Conservation (phyloP, 2,329 filamentous ascomycete species). For the Graphiopsis chlorocephala region DNA sequence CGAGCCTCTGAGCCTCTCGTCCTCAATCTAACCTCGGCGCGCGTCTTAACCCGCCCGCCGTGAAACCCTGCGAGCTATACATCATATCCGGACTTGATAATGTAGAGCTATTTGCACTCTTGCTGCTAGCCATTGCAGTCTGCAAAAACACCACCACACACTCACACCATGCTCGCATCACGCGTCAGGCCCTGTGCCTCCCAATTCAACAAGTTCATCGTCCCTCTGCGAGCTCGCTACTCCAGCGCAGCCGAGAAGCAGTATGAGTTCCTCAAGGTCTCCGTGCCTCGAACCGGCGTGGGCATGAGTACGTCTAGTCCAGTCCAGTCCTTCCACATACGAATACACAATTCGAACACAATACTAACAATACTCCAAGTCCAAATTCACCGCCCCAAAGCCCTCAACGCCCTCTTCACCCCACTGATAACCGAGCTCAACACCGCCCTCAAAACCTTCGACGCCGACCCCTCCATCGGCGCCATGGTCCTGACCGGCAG, state of each 20-base stretch:
- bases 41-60: neutral
- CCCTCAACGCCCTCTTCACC: conserved; percentile 88
- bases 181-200: conserved; percentile 58
- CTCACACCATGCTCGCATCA: conserved; percentile 29
- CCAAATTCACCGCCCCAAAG: conserved; percentile 89
- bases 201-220: conserved; percentile 56
- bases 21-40: conserved; percentile 1
- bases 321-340: conserved; percentile 7
- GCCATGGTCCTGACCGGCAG: conserved; percentile 86
- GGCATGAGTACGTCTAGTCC: conserved; percentile 66
- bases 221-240: conserved; percentile 55
- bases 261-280: conserved; percentile 82
- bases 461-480: conserved; percentile 65
- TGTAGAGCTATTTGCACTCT: neutral
- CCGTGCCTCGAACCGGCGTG: conserved; percentile 82
- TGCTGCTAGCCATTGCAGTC: neutral
- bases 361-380: conserved; percentile 55
- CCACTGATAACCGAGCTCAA: conserved; percentile 90
- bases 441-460: conserved; percentile 68
- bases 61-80: neutral
- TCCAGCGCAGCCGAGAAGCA: conserved; percentile 45
- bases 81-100: neutral
- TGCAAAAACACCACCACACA: neutral
- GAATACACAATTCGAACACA: neutral
- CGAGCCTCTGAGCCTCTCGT: neutral